Evolutionary conservation across 78 protist genomes (phyloP).

Genomic region (Dictyostelium firmibasis): DNA sequence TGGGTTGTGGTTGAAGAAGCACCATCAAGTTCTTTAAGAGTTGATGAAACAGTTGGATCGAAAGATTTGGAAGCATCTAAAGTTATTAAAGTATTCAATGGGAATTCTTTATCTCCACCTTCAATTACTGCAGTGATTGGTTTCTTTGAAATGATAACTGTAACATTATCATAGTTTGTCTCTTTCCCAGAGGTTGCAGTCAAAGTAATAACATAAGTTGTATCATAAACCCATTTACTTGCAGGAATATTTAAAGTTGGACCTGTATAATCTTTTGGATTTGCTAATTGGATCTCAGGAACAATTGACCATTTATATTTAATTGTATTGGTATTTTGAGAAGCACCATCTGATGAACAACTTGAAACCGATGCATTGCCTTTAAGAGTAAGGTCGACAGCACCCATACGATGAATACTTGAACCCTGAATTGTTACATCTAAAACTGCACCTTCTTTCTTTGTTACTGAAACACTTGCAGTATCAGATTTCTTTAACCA

Average conservation of each 20-base stretch:
- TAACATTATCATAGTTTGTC: background rate
- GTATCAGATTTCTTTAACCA: constrained; percentile 5
- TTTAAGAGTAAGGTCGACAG: background rate
- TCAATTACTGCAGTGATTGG: background rate
- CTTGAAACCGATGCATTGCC: constrained; percentile 11
- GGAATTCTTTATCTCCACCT: constrained; percentile 43
- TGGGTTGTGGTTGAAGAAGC: background rate
- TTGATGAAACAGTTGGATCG: background rate
- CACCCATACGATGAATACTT: background rate
- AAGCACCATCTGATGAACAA: background rate
- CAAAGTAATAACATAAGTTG: constrained; percentile 1
- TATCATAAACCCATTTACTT: constrained; percentile 7
- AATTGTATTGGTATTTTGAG: background rate
- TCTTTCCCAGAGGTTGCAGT: constrained; percentile 16
- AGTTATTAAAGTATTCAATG: background rate
- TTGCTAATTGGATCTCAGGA: background rate
- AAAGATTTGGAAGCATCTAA: constrained; percentile 7
- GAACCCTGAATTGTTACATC: constrained; percentile 20
- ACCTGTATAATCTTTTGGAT: background rate
- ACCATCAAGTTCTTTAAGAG: background rate
- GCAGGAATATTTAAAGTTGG: background rate
- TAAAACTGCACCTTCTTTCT: background rate
- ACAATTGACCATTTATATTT: constrained; percentile 27
- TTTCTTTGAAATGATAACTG: background rate
- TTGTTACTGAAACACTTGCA: background rate